Percentiles rank a stretch among this genome's conserved stretches.
Conservation (phyloP, 129 eudicot species). For the Chrysanthemum seticuspe region DNA sequence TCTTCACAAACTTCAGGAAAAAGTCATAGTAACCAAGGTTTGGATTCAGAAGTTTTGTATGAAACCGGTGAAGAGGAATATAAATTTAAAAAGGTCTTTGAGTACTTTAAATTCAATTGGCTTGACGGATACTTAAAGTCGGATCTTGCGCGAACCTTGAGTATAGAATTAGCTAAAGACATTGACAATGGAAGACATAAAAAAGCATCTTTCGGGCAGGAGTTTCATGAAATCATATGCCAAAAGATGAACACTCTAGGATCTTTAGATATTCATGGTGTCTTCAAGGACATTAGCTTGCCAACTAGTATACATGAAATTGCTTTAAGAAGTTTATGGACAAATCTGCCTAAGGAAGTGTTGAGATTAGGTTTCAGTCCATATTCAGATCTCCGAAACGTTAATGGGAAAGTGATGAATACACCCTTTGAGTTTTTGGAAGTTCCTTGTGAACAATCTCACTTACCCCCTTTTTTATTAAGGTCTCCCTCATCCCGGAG, state of each 20-base stretch:
- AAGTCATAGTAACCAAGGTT: slow-evolving; percentile 33
- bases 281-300: slow-evolving; percentile 42
- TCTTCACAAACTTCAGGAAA: slow-evolving; percentile 28
- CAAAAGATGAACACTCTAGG: slow-evolving; percentile 41
- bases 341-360: slow-evolving; percentile 46
- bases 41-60: slow-evolving; percentile 38
- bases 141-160: slow-evolving; percentile 35
- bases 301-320: slow-evolving; percentile 70
- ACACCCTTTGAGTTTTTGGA: slow-evolving; percentile 49
- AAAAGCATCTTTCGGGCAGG: slow-evolving; percentile 20
- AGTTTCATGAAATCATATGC: slow-evolving; percentile 50
- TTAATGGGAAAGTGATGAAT: slow-evolving; percentile 22
- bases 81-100: slow-evolving; percentile 35
- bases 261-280: slow-evolving; percentile 27
- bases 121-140: slow-evolving; percentile 44
- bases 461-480: slow-evolving; percentile 59
- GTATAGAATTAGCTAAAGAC: slow-evolving; percentile 21
- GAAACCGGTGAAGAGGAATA: slow-evolving; percentile 35
- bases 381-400: slow-evolving; percentile 39
- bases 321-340: slow-evolving; percentile 48
- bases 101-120: slow-evolving; percentile 45
- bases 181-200: not conserved
- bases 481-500: slow-evolving; percentile 57
- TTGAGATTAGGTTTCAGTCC: slow-evolving; percentile 47
- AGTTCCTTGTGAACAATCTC: slow-evolving; percentile 41